A percentile compares a stretch with the other conserved stretches of the same genome.
These are phyloP conservation scores for Boletus speciosus DNA, from an alignment of 768 basidiomycete genomes.

Conservation along the genomic window DNA sequence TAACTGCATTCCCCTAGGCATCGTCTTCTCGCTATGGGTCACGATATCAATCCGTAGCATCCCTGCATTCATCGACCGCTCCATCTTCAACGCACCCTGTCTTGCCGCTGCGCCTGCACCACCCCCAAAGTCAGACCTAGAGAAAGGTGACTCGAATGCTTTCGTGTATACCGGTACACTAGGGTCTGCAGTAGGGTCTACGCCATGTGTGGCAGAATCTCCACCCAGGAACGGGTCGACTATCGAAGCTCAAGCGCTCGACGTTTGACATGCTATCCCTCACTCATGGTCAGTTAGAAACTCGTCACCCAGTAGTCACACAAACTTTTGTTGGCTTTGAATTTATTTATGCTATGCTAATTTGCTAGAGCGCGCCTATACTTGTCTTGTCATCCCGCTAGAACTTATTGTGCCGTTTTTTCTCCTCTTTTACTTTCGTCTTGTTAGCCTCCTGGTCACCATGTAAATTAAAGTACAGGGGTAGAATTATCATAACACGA, in stretches of 20 bases:
- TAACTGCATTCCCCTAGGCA: conserved; percentile 24
- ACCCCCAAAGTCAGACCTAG: conserved; percentile 3
- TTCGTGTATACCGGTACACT: not conserved
- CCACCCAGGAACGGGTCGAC: not conserved
- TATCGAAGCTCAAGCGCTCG: not conserved
- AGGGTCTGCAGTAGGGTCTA: not conserved
- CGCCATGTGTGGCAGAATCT: not conserved
- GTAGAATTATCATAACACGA: no score
- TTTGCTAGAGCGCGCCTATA: no score
- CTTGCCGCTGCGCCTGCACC: conserved; percentile 23
- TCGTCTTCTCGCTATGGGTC: conserved; percentile 43
- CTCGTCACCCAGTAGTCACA: no score
- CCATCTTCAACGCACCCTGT: conserved; percentile 48
- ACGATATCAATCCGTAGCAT: conserved; percentile 41
- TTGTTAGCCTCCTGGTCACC: no score
- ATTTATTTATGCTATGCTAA: no score
- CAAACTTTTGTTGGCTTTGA: no score
- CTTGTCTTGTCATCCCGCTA: no score
- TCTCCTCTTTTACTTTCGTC: no score
- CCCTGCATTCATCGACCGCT: conserved; percentile 42
- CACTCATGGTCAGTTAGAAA: no score
- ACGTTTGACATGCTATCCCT: not conserved
- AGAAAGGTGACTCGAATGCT: not conserved
- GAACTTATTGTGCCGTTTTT: no score
- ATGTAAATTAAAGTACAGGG: no score